Evolutionary conservation across 106 monocot species (phyloP), one percentile per base, ranked within the genome.

Genomic region (Dendrobium nobile): DNA sequence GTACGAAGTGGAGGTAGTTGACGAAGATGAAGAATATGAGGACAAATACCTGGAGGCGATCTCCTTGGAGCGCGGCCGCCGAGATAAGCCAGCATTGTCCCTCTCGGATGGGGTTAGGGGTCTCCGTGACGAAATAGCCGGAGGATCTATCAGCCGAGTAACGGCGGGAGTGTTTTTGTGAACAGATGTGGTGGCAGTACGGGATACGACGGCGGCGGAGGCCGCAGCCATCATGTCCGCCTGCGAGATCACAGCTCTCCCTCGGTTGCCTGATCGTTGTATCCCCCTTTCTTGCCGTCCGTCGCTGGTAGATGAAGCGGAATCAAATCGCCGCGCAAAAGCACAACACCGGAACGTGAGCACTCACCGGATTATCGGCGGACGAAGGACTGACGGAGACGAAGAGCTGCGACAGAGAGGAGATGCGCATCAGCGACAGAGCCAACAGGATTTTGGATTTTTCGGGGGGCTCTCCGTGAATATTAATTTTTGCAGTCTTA

Each of bases 81-180:
- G 67, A 9, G 77, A 76, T 9, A 19, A 40, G 5, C 79, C 81
- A 68, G 90, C 85, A 81, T 90, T 92, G 84, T 92, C 92, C 79
- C 83, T 90, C 79, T 93, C 93, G 20, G 93, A 88, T 19, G 93
- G 87, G 84, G 87, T 87, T 24, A 93, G 82, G 2, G 91, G 91
- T 0, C 84, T 82, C 20, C 89, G 90, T 41, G 43, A 75, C 43
- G 8, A 68, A 47, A 67, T 42, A 47, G 84, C 55, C 51, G 44
- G 19, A 24, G 45, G 22, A 40, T 72, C 47, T 41, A 51, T 20
- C 51, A n/a, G 18, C 16, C 84, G 79, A 48, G 56, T 18, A 44
- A 41, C 16, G 26, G 20, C 41, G 27, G 41, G 51, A 73, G 79
- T 81, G 75, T 68, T 81, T 75, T 33, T 61, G 64, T 9, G 19